Percentiles rank a stretch among this genome's conserved stretches.
Evolutionary conservation across 352 stramenopile genomes (phyloP).

Genomic region (Phytophthora rubi): DNA sequence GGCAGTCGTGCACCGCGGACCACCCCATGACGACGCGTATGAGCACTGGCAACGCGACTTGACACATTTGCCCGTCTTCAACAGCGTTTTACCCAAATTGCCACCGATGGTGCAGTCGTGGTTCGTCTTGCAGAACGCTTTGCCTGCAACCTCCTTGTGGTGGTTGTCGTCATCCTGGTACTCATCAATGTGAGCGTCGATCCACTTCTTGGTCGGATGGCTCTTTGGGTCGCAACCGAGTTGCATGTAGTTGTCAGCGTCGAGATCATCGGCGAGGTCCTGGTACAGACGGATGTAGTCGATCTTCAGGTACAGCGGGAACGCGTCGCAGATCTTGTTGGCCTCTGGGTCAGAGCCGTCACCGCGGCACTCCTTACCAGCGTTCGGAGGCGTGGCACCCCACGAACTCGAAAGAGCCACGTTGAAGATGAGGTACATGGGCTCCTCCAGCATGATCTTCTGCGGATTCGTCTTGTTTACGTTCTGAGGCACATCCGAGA

Average conservation of each 20-base stretch:
- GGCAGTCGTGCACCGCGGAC: slow-evolving; percentile 58
- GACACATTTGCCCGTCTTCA: slow-evolving; percentile 58
- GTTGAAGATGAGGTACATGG: slow-evolving; percentile 94
- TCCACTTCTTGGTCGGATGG: slow-evolving; percentile 71
- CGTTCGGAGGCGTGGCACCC: slow-evolving; percentile 69
- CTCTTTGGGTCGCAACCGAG: slow-evolving; percentile 56
- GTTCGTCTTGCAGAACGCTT: slow-evolving; percentile 46
- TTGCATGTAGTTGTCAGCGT: slow-evolving; percentile 58
- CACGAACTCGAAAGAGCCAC: slow-evolving; percentile 93
- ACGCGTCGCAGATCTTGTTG: slow-evolving; percentile 66
- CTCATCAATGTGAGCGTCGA: slow-evolving; percentile 66
- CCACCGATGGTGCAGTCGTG: slow-evolving; percentile 65
- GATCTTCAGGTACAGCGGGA: slow-evolving; percentile 78
- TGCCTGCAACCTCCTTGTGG: slow-evolving; percentile 43
- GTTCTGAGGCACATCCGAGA: slow-evolving; percentile 61
- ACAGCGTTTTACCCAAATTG: slow-evolving; percentile 29
- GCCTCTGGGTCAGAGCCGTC: slow-evolving; percentile 46
- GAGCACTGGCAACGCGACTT: slow-evolving; percentile 58
- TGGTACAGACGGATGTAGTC: slow-evolving; percentile 77
- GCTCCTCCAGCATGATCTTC: slow-evolving; percentile 86
- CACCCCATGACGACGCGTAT: slow-evolving; percentile 52
- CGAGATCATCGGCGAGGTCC: slow-evolving; percentile 40
- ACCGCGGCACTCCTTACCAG: slow-evolving; percentile 54
- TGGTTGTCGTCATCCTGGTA: slow-evolving; percentile 66
- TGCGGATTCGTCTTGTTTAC: slow-evolving; percentile 49